A percentile compares a stretch with the other conserved stretches of the same genome.
Evolutionary conservation across 306 rosid genomes (phyloP).

Genomic region (Vicia villosa): DNA sequence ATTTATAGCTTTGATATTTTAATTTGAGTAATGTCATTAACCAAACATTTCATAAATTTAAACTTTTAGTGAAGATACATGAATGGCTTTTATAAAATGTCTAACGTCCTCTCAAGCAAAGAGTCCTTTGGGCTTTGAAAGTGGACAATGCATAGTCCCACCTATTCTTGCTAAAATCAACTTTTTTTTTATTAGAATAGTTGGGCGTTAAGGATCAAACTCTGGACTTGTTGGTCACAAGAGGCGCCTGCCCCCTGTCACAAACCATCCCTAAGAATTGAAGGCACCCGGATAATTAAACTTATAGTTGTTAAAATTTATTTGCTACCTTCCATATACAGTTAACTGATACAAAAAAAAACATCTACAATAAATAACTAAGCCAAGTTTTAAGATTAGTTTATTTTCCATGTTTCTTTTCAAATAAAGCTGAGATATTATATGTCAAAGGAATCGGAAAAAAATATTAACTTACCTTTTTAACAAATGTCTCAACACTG

Average conservation of each 20-base stretch:
- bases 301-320: not conserved
- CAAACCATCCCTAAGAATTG: not conserved
- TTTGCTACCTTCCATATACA: constrained; percentile 24
- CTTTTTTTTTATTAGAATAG: not conserved
- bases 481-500: constrained; percentile 68
- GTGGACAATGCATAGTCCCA: not conserved
- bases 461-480: constrained; percentile 54
- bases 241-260: not conserved
- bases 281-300: not conserved
- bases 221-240: not conserved
- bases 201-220: not conserved
- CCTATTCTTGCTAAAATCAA: constrained; percentile 2
- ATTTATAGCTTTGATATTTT: not conserved
- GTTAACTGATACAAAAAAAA: not conserved
- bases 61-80: not conserved
- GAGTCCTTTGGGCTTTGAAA: not conserved
- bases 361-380: constrained; percentile 1
- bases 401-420: constrained; percentile 9
- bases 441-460: constrained; percentile 1
- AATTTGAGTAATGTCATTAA: not conserved
- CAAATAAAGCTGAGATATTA: constrained; percentile 26
- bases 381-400: constrained; percentile 33
- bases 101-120: not conserved
- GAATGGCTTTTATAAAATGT: not conserved
- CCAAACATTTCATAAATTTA: not conserved